Evolutionary conservation across 2,329 filamentous ascomycete genomes (phyloP), one percentile per base, ranked within the genome.

Genomic region (Aspergillus uvarum): DNA sequence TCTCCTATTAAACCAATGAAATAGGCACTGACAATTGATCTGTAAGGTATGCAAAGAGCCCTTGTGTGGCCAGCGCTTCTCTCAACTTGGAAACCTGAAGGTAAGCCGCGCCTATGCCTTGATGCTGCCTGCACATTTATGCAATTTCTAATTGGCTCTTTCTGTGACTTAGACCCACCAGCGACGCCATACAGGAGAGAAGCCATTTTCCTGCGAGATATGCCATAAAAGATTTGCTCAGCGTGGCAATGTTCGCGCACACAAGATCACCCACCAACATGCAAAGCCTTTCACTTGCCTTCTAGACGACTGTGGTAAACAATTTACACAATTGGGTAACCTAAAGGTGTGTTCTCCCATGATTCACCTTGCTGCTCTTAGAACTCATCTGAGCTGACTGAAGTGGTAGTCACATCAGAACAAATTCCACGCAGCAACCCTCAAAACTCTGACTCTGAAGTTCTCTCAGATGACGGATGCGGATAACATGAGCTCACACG

Each of bases 321-420:
- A 88, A 48, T 97, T 97, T 72, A 96, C 91, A 0, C 91, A 96
- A 67, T 84, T 94, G 1, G 94, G 94, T 8, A 97, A 97, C 71
- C 84, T 97, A 67, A 98, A 98, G 85, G 90, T 91, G 42, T 60
- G 59, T n/a, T 32, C 26, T 24, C 31, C 4, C 48, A 59, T 22
- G 2, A n/a, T 21, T 59, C 19, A 44, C 12, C 14, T 31, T 48
- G 47, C 32, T 26, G 47, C 29, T 42, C 14, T 32, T 42, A 44
- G 51, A 26, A 5, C 51, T 26, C 14, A 22, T 24, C 22, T 16
- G n/a, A 47, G 32, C 65, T 63, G 55, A 63, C 54, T 42, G 22
- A 22, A 31, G 58, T 52, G 64, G 59, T 60, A 92, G 89, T 91
- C 89, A 2, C 94, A 98, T 71, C 92, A 96, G 77, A 97, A 97